These are phyloP conservation scores for Nissolia schottii DNA, from an alignment of 306 rosid species.

Conservation along the genomic window DNA sequence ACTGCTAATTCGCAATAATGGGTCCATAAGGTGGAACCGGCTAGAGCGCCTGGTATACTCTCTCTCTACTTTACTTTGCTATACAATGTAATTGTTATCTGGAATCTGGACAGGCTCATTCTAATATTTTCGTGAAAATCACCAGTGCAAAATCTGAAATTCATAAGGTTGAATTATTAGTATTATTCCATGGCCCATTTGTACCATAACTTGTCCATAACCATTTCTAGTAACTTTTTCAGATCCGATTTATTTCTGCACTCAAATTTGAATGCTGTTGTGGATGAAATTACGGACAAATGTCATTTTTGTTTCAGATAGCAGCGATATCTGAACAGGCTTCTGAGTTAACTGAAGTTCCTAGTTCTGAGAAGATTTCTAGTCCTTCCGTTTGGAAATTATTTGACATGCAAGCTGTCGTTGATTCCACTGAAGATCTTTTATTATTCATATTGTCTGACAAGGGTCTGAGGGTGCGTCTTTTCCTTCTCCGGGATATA, in stretches of 20 bases:
- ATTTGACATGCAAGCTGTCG: constrained; percentile 85
- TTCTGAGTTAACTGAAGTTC: constrained; percentile 54
- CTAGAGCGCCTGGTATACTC: constrained; percentile 78
- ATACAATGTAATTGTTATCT: neutral
- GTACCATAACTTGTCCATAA: constrained; percentile 4
- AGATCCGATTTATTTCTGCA: constrained; percentile 2
- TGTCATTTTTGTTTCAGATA: constrained; percentile 55
- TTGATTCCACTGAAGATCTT: constrained; percentile 88
- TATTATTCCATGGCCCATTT: neutral
- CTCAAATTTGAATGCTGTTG: constrained; percentile 19
- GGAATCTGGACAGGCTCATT: constrained; percentile 5
- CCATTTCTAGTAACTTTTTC: neutral
- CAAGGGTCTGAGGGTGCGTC: constrained; percentile 87
- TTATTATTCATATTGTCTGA: constrained; percentile 69
- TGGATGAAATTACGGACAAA: neutral
- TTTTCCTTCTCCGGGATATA: constrained; percentile 77
- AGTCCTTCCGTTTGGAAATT: constrained; percentile 65
- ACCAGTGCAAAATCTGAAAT: neutral
- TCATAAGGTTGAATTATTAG: neutral
- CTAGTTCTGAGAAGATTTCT: constrained; percentile 39
- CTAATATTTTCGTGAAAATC: neutral
- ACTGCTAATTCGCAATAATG: constrained; percentile 77
- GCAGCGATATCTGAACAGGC: constrained; percentile 96
- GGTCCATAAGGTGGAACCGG: constrained; percentile 95
- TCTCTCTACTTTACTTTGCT: constrained; percentile 13